Percentiles rank a stretch among this genome's conserved stretches.
These are phyloP conservation scores for Schizochytrium sp. DNA, from an alignment of 108 stramenopile genomes.

Conservation along the genomic window DNA sequence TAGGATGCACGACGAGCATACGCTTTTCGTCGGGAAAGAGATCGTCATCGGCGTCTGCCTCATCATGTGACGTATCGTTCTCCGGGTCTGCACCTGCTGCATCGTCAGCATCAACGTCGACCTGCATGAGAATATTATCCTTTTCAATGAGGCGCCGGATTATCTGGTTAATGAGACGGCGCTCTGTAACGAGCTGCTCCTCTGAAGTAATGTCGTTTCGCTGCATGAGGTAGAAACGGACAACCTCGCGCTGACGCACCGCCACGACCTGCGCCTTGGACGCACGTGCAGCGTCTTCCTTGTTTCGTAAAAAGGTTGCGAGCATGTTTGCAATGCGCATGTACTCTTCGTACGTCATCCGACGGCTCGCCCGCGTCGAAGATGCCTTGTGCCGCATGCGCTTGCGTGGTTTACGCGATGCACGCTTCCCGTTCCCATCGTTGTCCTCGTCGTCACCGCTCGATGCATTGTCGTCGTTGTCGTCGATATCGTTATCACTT, in stretches of 20 bases:
- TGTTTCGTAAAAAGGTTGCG: slow-evolving; percentile 69
- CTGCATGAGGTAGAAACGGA: slow-evolving; percentile 79
- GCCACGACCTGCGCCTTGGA: slow-evolving; percentile 30
- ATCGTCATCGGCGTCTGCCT: not conserved
- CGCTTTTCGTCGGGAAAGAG: not conserved
- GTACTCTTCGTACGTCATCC: slow-evolving; percentile 75
- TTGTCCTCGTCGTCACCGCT: not conserved
- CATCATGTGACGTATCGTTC: not conserved
- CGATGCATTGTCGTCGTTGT: not conserved
- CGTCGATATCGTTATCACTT: slow-evolving; percentile 25
- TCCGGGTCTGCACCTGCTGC: slow-evolving; percentile 52
- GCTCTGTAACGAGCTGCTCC: slow-evolving; percentile 63
- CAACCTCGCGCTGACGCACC: slow-evolving; percentile 65
- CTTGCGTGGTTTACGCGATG: not conserved
- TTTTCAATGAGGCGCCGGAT: slow-evolving; percentile 66
- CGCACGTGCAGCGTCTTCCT: slow-evolving; percentile 59
- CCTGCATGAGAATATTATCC: slow-evolving; percentile 62
- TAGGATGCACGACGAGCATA: slow-evolving; percentile 13
- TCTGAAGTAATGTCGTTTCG: slow-evolving; percentile 64
- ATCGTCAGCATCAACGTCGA: slow-evolving; percentile 51
- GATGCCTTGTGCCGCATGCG: not conserved
- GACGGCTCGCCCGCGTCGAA: slow-evolving; percentile 39
- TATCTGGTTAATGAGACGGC: slow-evolving; percentile 71
- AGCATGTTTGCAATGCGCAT: slow-evolving; percentile 79
- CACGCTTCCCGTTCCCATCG: too few species aligned